These are phyloP conservation scores for Syncephalis fuscata DNA, from an alignment of 371 early-diverging fungal species.

Conservation along the genomic window DNA sequence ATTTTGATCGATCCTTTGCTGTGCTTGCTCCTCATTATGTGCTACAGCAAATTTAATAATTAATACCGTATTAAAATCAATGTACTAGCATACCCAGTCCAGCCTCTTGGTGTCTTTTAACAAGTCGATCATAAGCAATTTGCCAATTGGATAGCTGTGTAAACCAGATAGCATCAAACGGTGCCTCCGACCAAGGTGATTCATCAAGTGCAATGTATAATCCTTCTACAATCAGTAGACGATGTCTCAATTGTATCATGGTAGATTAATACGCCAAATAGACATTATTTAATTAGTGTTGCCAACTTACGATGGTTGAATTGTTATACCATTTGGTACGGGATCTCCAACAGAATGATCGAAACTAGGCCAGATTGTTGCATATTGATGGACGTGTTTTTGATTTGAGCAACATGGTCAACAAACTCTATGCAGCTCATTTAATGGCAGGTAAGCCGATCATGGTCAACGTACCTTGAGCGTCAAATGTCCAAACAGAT, in stretches of 20 bases:
- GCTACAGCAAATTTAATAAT: not conserved
- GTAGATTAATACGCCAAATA: too few relatives aligned
- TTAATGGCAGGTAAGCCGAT: not conserved
- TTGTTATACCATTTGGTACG: not conserved
- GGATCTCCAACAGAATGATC: not conserved
- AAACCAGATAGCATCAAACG: not conserved
- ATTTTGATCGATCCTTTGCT: not conserved
- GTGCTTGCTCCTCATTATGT: not conserved
- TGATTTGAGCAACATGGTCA: not conserved
- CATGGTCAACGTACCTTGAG: not conserved
- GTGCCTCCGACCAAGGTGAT: not conserved
- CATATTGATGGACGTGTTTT: not conserved
- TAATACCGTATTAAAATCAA: not conserved
- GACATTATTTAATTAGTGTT: not conserved
- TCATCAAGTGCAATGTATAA: not conserved
- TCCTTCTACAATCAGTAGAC: not conserved
- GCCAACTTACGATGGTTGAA: not conserved
- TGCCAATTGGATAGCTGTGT: not conserved
- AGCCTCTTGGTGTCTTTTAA: not conserved
- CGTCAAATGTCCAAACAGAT: not conserved
- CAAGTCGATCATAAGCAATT: not conserved
- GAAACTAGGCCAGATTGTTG: not conserved
- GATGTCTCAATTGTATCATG: not conserved
- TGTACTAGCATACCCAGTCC: not conserved
- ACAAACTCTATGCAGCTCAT: not conserved